Conservation (phyloP, 2,329 filamentous ascomycete genomes). For the Rhinocladiella similis region DNA sequence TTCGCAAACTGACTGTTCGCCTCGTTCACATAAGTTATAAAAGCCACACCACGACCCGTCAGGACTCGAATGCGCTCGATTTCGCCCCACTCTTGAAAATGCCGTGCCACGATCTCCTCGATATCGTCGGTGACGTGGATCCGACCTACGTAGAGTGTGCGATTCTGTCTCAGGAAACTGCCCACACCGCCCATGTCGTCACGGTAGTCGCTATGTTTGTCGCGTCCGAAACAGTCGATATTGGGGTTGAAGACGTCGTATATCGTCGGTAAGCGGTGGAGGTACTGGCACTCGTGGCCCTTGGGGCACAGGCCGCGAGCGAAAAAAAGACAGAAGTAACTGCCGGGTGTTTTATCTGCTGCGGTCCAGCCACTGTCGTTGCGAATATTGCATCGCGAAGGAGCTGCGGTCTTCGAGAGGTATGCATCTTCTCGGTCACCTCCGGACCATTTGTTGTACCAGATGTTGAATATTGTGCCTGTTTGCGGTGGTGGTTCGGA, state of each 20-base stretch:
- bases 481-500: slow-evolving; percentile 81
- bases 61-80: slow-evolving; percentile 85
- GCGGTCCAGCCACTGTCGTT: slow-evolving; percentile 77
- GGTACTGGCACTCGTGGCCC: slow-evolving; percentile 89
- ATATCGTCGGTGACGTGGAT: slow-evolving; percentile 97
- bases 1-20: slow-evolving; percentile 88
- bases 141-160: slow-evolving; percentile 87
- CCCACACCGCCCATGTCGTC: slow-evolving; percentile 98
- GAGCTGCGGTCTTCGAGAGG: slow-evolving; percentile 76
- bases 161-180: slow-evolving; percentile 88
- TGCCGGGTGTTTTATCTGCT: slow-evolving; percentile 73
- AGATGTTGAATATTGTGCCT: slow-evolving; percentile 95
- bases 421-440: slow-evolving; percentile 93
- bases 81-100: slow-evolving; percentile 96
- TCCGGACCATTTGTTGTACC: slow-evolving; percentile 98
- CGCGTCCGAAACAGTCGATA: slow-evolving; percentile 90
- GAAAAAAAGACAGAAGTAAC: slow-evolving; percentile 92
- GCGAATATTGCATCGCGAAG: slow-evolving; percentile 82
- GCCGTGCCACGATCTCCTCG: slow-evolving; percentile 89
- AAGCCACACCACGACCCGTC: slow-evolving; percentile 85
- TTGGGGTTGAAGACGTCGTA: slow-evolving; percentile 93
- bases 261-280: slow-evolving; percentile 82
- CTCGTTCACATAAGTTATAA: slow-evolving; percentile 92
- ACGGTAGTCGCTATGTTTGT: slow-evolving; percentile 89
- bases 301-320: slow-evolving; percentile 79